Conservation (phyloP, 176 grass and related monocot genomes). For the Rhynchospora breviuscula region DNA sequence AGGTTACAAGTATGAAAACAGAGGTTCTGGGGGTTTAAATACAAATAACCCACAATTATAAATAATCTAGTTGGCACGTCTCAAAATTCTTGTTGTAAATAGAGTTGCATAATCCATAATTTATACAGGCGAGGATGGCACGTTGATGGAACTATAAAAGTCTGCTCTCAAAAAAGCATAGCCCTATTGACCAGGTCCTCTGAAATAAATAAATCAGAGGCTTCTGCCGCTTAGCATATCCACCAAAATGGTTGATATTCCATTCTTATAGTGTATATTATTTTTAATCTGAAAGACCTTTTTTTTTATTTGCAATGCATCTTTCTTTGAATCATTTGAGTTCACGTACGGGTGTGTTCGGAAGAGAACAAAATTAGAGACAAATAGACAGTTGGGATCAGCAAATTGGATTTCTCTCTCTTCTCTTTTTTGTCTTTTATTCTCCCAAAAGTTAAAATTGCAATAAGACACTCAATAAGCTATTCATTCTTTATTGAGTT, state of each 20-base stretch:
- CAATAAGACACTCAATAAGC: too few species aligned
- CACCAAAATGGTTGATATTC: not conserved
- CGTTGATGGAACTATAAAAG: conserved; percentile 1
- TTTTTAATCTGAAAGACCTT: not conserved
- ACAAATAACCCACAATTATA: not conserved
- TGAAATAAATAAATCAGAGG: too few species aligned
- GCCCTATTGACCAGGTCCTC: not conserved
- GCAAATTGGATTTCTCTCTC: too few species aligned
- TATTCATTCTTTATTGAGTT: too few species aligned
- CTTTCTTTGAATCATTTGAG: not conserved
- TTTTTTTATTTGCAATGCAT: not conserved
- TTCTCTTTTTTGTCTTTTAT: too few species aligned
- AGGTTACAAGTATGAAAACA: not conserved
- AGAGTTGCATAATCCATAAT: not conserved
- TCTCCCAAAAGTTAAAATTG: too few species aligned
- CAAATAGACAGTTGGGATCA: too few species aligned
- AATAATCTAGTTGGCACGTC: conserved; percentile 8
- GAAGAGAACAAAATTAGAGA: too few species aligned
- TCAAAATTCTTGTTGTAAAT: not conserved
- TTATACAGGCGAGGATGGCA: conserved; percentile 18
- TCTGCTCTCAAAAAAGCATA: not conserved
- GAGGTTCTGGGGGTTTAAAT: not conserved
- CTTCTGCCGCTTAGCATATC: not conserved
- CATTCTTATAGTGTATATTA: not conserved
- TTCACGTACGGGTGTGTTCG: too few species aligned